Base-by-base conservation (phyloP, 225 moss, liverwort and hornwort genomes). In the Ulota crispa region DNA sequence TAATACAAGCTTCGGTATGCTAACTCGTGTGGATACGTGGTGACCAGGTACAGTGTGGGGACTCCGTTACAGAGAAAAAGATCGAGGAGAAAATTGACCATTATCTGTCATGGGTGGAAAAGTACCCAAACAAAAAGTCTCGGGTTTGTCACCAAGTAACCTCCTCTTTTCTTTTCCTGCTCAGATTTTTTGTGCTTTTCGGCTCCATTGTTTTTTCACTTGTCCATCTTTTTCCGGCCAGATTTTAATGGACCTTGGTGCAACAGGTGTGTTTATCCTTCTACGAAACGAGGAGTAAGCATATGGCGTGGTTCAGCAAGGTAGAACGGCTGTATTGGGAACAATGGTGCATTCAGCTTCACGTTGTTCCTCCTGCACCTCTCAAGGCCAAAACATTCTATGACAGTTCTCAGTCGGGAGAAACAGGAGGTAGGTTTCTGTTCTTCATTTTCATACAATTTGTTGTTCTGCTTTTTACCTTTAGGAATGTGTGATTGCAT, bases 11-110 rank as follows among this genome's bases (percentile, higher is more conserved):
- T 76, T 53, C 50, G 31, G 39, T 64, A 18, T 72, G 71, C 26
- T 76, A 0, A 83, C 60, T 78, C 23, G 73, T 68, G n/a, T 74
- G 69, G 16, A 66, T 74, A 24, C 82, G 32, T 72, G 84, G 62
- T 77, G 65, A 47, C 74, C 86, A 94, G 94, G 94, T 91, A 36
- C 94, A 96, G 47, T 99, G 98, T 68, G 98, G 96, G 63, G 98
- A 99, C 85, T 81, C 85, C 31, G 76, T 88, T n/a, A 95, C 88
- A 70, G 94, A 94, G 83, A 94, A 99, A 86, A 99, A 90, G 69
- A 94, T 99, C 81, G 98, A 99, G 80, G 95, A 99, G 87, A 99
- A 99, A 84, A 93, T 99, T 41, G 95, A 99, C 54, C 94, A 92
- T 83, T 99, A 94, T 64, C 79, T 95, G 85, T 72, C 90, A 42